Percentiles rank a stretch among this genome's conserved stretches.
Evolutionary conservation across 495 filamentous ascomycete genomes (phyloP).

Genomic region (Xylaria acuta): DNA sequence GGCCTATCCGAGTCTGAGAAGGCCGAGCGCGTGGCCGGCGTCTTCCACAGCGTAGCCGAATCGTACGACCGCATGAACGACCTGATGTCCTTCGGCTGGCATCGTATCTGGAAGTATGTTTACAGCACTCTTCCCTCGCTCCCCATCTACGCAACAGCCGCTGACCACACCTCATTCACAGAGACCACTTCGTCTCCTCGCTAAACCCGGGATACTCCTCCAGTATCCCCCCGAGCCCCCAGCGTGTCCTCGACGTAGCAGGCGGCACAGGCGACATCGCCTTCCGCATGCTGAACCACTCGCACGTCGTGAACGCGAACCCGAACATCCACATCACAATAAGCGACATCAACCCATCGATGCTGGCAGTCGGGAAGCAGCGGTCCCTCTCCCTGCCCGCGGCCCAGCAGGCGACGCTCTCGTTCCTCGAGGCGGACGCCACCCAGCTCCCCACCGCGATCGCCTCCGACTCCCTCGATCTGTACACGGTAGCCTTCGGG

Average conservation of each 20-base stretch:
- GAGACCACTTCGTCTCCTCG: slow-evolving; percentile 91
- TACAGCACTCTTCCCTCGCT: background rate
- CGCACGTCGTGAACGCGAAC: slow-evolving; percentile 82
- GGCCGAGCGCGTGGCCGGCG: slow-evolving; percentile 69
- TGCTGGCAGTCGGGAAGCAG: slow-evolving; percentile 87
- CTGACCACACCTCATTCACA: slow-evolving; percentile 27
- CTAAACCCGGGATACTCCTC: slow-evolving; percentile 83
- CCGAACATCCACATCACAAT: slow-evolving; percentile 80
- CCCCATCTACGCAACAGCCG: background rate
- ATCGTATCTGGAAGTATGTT: slow-evolving; percentile 86
- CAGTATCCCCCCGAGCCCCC: slow-evolving; percentile 52
- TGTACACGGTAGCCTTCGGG: slow-evolving; percentile 98
- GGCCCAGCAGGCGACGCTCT: slow-evolving; percentile 57
- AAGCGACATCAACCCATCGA: slow-evolving; percentile 92
- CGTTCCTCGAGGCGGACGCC: slow-evolving; percentile 91
- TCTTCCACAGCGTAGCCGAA: slow-evolving; percentile 94
- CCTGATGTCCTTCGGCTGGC: slow-evolving; percentile 96
- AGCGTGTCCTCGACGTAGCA: slow-evolving; percentile 92
- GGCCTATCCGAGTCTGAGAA: slow-evolving; percentile 86
- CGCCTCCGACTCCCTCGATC: slow-evolving; percentile 67
- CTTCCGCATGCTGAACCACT: slow-evolving; percentile 93
- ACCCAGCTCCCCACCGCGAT: slow-evolving; percentile 62
- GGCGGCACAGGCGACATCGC: slow-evolving; percentile 98
- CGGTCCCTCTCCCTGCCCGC: slow-evolving; percentile 62
- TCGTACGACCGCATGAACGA: slow-evolving; percentile 98